A percentile compares a stretch with the other conserved stretches of the same genome.
Evolutionary conservation across 805 yeast species (phyloP).

Genomic region (Ogataea parapolymorpha): DNA sequence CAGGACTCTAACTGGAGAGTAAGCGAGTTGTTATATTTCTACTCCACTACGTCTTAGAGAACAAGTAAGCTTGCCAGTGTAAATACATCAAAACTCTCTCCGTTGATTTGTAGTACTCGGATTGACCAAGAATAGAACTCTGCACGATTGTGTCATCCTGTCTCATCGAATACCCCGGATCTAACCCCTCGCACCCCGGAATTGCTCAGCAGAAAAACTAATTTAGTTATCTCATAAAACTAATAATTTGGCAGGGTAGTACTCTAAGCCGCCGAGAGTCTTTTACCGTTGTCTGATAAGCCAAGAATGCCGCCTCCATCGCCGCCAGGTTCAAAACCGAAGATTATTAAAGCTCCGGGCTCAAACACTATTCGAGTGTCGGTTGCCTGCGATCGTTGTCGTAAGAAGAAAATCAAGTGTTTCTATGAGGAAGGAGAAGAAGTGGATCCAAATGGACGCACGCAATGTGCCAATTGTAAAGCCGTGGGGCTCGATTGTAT

Average conservation of each 20-base stretch:
- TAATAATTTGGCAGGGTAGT: neutral
- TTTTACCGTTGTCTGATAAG: neutral
- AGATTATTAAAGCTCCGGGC: constrained; percentile 68
- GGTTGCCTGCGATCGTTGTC: constrained; percentile 88
- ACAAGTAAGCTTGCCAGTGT: no score
- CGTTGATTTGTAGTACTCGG: no score
- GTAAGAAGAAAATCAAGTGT: constrained; percentile 76
- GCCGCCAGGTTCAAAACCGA: constrained; percentile 26
- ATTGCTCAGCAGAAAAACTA: constrained; percentile 7
- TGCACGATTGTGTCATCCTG: neutral
- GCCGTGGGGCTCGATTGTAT: constrained; percentile 85
- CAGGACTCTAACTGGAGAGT: no score
- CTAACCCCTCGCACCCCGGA: constrained; percentile 10
- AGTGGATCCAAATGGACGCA: constrained; percentile 54
- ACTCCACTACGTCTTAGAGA: no score
- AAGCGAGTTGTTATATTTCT: no score
- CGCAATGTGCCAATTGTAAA: constrained; percentile 77
- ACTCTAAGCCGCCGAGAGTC: neutral
- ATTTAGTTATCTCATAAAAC: constrained; percentile 2
- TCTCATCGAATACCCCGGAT: constrained; percentile 1
- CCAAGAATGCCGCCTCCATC: constrained; percentile 1
- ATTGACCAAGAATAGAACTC: no score
- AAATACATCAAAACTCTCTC: no score
- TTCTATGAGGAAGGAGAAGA: constrained; percentile 28
- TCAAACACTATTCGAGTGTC: constrained; percentile 67